These are phyloP conservation scores for Groenewaldozyma sp. DNA, from an alignment of 1,139 yeast genomes.

Conservation along the genomic window DNA sequence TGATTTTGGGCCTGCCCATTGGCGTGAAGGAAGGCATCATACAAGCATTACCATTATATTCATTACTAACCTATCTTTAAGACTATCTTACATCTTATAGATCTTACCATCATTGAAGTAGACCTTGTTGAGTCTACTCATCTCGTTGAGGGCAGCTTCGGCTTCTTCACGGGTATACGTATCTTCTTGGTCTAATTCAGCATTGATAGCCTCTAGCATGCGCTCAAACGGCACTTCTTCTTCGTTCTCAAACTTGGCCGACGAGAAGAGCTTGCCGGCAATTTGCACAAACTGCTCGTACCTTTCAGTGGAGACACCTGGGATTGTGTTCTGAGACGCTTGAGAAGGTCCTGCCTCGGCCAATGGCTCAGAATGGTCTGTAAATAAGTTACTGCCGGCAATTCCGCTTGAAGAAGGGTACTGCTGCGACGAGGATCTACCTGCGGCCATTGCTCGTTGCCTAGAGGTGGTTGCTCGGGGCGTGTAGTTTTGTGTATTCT, in stretches of 20 bases:
- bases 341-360: slow-evolving; percentile 11
- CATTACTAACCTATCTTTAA: too few relatives aligned
- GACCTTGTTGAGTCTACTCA: slow-evolving; percentile 31
- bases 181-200: slow-evolving; percentile 28
- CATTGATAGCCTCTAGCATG: slow-evolving; percentile 28
- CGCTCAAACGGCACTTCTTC: slow-evolving; percentile 20
- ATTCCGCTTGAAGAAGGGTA: slow-evolving; percentile 17
- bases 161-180: slow-evolving; percentile 29
- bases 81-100: slow-evolving; percentile 1
- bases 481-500: too few relatives aligned
- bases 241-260: slow-evolving; percentile 24
- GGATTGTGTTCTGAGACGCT: slow-evolving; percentile 20
- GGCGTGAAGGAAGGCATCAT: too few relatives aligned
- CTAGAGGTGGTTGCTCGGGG: slow-evolving; percentile 18
- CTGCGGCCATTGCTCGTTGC: slow-evolving; percentile 15
- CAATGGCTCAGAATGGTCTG: slow-evolving; percentile 9
- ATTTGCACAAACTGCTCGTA: slow-evolving; percentile 23
- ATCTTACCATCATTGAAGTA: slow-evolving; percentile 21
- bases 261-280: slow-evolving; percentile 28
- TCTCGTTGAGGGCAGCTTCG: slow-evolving; percentile 27
- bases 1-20: too few relatives aligned
- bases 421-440: slow-evolving; percentile 8
- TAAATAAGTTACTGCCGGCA: background rate
- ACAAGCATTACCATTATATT: too few relatives aligned
- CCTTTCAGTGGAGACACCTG: slow-evolving; percentile 29